Evolutionary conservation across 2,329 filamentous ascomycete genomes (phyloP).

Genomic region (Fusarium buharicum): DNA sequence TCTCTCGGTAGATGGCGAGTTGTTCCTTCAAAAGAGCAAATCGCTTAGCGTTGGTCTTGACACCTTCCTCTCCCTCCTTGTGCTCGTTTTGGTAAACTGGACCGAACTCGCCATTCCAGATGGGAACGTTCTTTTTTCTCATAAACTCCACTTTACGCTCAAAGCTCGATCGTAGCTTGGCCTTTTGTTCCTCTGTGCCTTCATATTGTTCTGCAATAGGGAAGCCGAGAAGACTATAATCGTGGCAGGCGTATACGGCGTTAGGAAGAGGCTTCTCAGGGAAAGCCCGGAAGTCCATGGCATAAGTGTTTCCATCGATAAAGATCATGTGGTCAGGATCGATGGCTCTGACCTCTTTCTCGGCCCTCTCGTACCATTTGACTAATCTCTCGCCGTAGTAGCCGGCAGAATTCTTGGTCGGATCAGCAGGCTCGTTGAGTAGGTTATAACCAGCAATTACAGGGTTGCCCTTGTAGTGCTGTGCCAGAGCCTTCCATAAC

Average conservation of each 20-base stretch:
- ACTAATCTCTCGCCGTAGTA: constrained; percentile 47
- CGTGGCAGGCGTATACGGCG: constrained; percentile 63
- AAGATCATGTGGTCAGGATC: constrained; percentile 62
- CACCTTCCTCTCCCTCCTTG: constrained; percentile 51
- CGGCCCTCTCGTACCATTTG: constrained; percentile 55
- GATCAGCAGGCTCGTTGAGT: constrained; percentile 49
- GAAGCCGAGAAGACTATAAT: constrained; percentile 64
- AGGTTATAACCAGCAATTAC: constrained; percentile 56
- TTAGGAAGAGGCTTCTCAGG: constrained; percentile 57
- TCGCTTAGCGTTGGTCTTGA: constrained; percentile 54
- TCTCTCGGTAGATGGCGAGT: constrained; percentile 50
- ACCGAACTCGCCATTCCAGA: constrained; percentile 65
- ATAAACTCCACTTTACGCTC: constrained; percentile 58
- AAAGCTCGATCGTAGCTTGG: constrained; percentile 53
- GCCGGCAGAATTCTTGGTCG: constrained; percentile 40
- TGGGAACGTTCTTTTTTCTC: constrained; percentile 53
- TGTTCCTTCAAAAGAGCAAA: constrained; percentile 57
- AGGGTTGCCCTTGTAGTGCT: constrained; percentile 55
- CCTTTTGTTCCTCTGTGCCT: constrained; percentile 55
- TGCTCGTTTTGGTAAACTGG: constrained; percentile 57
- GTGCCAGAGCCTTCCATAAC: constrained; percentile 56
- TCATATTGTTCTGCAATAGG: constrained; percentile 55
- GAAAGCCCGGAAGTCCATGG: constrained; percentile 61
- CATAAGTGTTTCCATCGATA: constrained; percentile 64
- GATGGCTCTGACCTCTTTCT: constrained; percentile 53